Base-by-base conservation (phyloP, 179 eudicot species). In the Beta corolliflora region DNA sequence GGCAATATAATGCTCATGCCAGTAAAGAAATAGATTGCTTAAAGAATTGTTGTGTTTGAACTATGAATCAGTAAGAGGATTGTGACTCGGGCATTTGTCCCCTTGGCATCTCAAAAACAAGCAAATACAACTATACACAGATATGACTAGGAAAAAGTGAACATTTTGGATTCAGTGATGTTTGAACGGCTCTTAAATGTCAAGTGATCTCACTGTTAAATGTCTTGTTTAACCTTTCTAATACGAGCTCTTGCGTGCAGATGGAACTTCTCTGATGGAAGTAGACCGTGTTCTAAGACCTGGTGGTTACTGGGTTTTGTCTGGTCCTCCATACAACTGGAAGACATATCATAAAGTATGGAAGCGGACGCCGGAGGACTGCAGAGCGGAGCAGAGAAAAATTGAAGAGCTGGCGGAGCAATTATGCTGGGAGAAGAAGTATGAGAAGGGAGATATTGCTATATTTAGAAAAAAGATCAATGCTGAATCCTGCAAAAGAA, bases 271-370 rank as follows among this genome's bases (percentile, higher is more conserved):
- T 79, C 87, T 89, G 64, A 89, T 85, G 89, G 92, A 89, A 85
- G 92, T 89, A 76, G 92, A 89, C 75, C 89, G 90, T 79, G 90
- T 89, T 79, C 87, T 88, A 25, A 80, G 92, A 83, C 90, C 92
- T 71, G 92, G 90, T 67, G 92, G 92, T 23, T 89, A 89, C 48
- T 89, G 90, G 91, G 86, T 89, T 74, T 81, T 89, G 82, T 87
- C 90, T 58, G 90, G 92, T 56, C 90, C 92, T 64, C 92, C 92
- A 70, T 86, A 88, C 79, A 89, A 89, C 48, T 89, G 90, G 90
- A 89, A 84, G 80, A 89, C 86, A 16, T 86, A 89, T 72, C 77
- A 84, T 52, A 86, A 88, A 77, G 85, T 85, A 23, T 89, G 92
- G 90, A 73, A 89, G 56, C 81, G 89, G 71, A 82, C 89, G 69